These are phyloP conservation scores for Cladophialophora exuberans DNA, from an alignment of 2,329 filamentous ascomycete species.

Conservation along the genomic window DNA sequence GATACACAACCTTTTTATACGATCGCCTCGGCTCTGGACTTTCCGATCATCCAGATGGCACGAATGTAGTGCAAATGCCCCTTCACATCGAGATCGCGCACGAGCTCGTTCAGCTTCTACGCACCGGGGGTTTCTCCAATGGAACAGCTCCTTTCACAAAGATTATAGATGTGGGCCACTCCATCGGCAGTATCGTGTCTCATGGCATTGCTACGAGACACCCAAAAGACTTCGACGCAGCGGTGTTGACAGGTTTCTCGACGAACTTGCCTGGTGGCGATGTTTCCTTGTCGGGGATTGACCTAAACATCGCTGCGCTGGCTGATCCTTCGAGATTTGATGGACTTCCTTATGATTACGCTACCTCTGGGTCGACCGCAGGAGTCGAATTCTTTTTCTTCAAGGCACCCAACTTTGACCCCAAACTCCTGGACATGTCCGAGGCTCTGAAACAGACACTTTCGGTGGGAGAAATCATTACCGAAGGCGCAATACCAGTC, in stretches of 20 bases:
- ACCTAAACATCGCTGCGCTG: not conserved
- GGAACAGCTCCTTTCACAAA: conserved; percentile 32
- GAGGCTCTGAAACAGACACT: not conserved
- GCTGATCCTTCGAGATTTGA: not conserved
- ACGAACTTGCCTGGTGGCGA: conserved; percentile 5
- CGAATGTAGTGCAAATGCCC: conserved; percentile 31
- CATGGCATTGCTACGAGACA: conserved; percentile 33
- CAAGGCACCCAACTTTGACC: not conserved
- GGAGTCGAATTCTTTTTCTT: not conserved
- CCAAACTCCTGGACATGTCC: not conserved
- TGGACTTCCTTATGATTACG: not conserved
- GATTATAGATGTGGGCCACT: conserved; percentile 34
- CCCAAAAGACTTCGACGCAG: conserved; percentile 34
- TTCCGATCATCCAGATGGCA: conserved; percentile 36
- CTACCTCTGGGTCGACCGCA: not conserved
- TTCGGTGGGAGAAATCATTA: not conserved
- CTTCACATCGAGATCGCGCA: conserved; percentile 34
- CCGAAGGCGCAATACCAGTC: not conserved
- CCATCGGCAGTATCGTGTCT: conserved; percentile 17
- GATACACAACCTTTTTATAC: conserved; percentile 43
- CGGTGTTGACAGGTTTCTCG: conserved; percentile 36
- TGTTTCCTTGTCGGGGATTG: not conserved
- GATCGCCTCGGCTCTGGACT: conserved; percentile 40
- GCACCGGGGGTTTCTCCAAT: conserved; percentile 20
- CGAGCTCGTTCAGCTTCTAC: conserved; percentile 28